phyloP scores from a whole-genome alignment of 2,329 filamentous ascomycete species.

The Mycosphaerelloides madeirae region DNA sequence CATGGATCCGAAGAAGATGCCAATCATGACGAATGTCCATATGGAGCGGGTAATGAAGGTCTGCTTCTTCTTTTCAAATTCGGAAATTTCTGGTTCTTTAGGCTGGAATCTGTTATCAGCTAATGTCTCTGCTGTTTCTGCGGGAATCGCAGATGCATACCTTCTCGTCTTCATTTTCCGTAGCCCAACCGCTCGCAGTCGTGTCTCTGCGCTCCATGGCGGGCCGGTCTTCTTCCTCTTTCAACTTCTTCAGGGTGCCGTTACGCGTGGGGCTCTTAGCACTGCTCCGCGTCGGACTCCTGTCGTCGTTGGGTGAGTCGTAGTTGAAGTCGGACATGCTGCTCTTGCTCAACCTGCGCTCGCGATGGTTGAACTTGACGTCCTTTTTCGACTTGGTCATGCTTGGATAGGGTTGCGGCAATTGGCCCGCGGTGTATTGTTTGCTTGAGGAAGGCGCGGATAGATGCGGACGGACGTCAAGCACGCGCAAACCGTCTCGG shows the following conservation, averaged over 20 bases:
- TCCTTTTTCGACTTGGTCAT: conserved; percentile 55
- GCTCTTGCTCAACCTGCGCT: conserved; percentile 50
- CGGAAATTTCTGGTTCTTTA: conserved; percentile 40
- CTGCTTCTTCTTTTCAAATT: conserved; percentile 98
- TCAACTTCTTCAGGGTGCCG: conserved; percentile 25
- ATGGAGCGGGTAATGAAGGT: conserved; percentile 95
- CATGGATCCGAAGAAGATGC: conserved; percentile 81
- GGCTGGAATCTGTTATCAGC: conserved; percentile 6
- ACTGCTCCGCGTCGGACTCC: conserved; percentile 39
- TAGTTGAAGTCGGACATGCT: conserved; percentile 56
- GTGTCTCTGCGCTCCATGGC: conserved; percentile 24
- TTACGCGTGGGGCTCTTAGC: conserved; percentile 49
- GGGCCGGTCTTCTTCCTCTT: conserved; percentile 19
- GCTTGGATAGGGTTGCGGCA: neutral
- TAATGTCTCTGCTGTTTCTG: neutral
- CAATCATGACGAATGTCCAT: conserved; percentile 98
- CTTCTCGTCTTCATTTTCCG: conserved; percentile 33
- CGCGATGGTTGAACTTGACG: conserved; percentile 57
- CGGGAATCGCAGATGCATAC: conserved; percentile 2
- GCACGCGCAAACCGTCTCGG: too few relatives aligned
- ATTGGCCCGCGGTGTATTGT: too few relatives aligned
- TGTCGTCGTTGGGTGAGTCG: conserved; percentile 24
- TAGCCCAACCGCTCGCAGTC: conserved; percentile 31
- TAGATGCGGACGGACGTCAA: too few relatives aligned
- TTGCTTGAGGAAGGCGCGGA: too few relatives aligned